These are phyloP conservation scores for Penicillium sp. DNA, from an alignment of 2,329 filamentous ascomycete genomes.

Conservation along the genomic window DNA sequence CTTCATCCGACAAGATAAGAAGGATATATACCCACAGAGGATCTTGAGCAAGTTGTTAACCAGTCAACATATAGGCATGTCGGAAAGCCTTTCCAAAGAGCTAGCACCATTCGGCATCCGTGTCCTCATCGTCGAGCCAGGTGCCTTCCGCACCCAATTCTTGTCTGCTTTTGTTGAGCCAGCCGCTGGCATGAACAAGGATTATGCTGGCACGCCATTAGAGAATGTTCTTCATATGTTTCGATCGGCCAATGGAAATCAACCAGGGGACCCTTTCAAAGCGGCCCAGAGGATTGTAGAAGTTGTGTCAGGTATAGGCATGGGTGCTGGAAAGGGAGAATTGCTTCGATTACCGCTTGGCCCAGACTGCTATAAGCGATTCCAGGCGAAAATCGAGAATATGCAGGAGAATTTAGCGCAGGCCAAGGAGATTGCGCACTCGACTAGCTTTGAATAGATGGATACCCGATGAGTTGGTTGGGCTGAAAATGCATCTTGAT, in stretches of 20 bases:
- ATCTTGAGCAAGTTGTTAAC: not conserved
- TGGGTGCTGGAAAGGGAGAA: constrained; percentile 24
- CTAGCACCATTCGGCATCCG: constrained; percentile 27
- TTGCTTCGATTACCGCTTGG: constrained; percentile 29
- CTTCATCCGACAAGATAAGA: not conserved
- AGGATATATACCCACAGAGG: not conserved
- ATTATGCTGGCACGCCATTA: constrained; percentile 21
- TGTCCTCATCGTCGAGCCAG: constrained; percentile 27
- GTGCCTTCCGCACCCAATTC: constrained; percentile 29
- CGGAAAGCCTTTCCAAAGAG: constrained; percentile 26
- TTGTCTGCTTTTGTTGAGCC: constrained; percentile 9
- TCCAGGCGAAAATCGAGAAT: constrained; percentile 18
- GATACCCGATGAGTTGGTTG: not conserved
- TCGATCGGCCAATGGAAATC: constrained; percentile 15
- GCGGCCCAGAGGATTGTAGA: constrained; percentile 28
- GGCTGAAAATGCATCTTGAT: not conserved
- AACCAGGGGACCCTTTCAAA: constrained; percentile 29
- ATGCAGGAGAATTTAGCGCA: constrained; percentile 17
- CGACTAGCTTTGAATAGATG: constrained; percentile 6
- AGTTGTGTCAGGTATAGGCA: constrained; percentile 24
- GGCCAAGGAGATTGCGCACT: constrained; percentile 17
- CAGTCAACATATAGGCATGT: constrained; percentile 16
- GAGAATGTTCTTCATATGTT: constrained; percentile 12
- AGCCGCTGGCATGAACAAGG: constrained; percentile 18
- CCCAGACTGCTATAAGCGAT: constrained; percentile 23